Conservation (phyloP, 805 yeast genomes). For the Gaillardinia entomophila region DNA sequence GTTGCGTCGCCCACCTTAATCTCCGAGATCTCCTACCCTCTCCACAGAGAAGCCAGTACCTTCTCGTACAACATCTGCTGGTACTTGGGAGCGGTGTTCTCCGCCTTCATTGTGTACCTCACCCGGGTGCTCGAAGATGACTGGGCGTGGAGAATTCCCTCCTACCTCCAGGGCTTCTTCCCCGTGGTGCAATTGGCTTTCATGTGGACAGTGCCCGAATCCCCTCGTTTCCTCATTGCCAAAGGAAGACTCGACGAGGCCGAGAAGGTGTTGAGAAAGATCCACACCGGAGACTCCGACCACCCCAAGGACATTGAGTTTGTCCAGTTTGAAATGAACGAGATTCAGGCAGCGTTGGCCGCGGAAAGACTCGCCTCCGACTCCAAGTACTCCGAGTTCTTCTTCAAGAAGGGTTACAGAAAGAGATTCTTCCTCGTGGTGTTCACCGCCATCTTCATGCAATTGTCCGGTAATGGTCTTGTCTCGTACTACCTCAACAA, state of each 20-base stretch:
- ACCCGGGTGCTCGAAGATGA: constrained; percentile 22
- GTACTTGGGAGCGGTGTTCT: constrained; percentile 50
- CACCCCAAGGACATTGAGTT: constrained; percentile 13
- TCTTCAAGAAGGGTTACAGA: constrained; percentile 32
- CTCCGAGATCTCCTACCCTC: constrained; percentile 47
- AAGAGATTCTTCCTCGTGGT: constrained; percentile 33
- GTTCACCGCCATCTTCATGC: constrained; percentile 33
- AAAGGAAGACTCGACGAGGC: constrained; percentile 41
- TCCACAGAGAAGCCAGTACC: constrained; percentile 16
- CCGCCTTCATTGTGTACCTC: constrained; percentile 49
- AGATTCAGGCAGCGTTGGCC: constrained; percentile 23
- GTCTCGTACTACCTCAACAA: constrained; percentile 46
- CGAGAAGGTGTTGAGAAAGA: constrained; percentile 29
- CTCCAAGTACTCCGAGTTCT: constrained; percentile 33
- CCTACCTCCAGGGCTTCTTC: constrained; percentile 43
- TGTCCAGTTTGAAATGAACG: constrained; percentile 18
- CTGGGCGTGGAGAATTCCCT: constrained; percentile 53
- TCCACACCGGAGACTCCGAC: constrained; percentile 35
- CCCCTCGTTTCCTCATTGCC: constrained; percentile 41
- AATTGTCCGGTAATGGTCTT: constrained; percentile 47
- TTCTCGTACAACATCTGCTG: constrained; percentile 47
- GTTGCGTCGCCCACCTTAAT: constrained; percentile 45
- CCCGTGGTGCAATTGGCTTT: constrained; percentile 37
- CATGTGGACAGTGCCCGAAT: constrained; percentile 40
- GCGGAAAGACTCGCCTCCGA: constrained; percentile 29